phyloP scores from a whole-genome alignment of 495 filamentous ascomycete species.

The Penicillium flavigenum region DNA sequence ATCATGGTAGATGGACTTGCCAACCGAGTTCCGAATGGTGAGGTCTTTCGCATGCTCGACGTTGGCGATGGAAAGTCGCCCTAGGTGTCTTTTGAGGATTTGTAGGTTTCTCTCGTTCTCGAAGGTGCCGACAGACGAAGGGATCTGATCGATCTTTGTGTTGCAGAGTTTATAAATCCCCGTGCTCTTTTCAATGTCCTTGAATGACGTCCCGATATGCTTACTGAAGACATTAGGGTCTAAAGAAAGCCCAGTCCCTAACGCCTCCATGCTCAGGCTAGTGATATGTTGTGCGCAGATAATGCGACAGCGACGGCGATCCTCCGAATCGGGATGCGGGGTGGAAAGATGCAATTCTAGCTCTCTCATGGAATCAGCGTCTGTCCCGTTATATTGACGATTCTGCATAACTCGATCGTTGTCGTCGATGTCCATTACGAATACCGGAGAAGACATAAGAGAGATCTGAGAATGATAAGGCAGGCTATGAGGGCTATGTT shows the following conservation, averaged over 20 bases:
- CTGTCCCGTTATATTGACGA: not conserved
- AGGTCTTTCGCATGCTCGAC: slow-evolving; percentile 1
- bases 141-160: not conserved
- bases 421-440: not conserved
- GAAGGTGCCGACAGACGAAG: not conserved
- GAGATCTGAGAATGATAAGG: not conserved
- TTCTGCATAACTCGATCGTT: not conserved
- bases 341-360: not conserved
- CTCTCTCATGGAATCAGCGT: not conserved
- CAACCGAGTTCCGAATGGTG: not conserved
- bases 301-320: not conserved
- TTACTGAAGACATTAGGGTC: not conserved
- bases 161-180: not conserved
- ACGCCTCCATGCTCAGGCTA: not conserved
- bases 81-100: not conserved
- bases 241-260: not conserved
- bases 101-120: not conserved
- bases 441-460: not conserved
- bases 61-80: not conserved
- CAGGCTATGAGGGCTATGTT: not conserved
- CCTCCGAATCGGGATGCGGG: not conserved
- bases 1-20: not conserved
- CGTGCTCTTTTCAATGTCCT: not conserved
- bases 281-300: not conserved
- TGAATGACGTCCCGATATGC: not conserved